A percentile compares a stretch with the other conserved stretches of the same genome.
Evolutionary conservation across 1,284 basidiomycete species (phyloP).

Genomic region (Apiotrichum mycotoxinovorans): DNA sequence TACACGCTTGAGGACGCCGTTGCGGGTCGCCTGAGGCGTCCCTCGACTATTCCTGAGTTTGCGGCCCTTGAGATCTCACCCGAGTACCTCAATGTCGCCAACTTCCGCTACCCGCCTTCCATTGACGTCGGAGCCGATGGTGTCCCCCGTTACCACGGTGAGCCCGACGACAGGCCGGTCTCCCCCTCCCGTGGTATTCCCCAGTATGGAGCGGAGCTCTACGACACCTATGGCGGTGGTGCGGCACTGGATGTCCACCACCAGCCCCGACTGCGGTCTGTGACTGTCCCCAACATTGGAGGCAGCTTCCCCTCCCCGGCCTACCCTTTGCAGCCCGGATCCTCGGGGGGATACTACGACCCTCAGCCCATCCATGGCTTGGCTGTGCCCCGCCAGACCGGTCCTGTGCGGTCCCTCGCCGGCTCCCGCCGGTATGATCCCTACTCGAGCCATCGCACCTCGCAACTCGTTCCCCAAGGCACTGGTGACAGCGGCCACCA

Average conservation of each 20-base stretch:
- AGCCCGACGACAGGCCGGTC: slow-evolving; percentile 19
- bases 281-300: slow-evolving; percentile 9
- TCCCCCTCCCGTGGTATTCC: slow-evolving; percentile 11
- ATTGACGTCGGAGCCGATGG: slow-evolving; percentile 80
- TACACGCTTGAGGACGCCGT: slow-evolving; percentile 91
- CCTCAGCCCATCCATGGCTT: slow-evolving; percentile 4
- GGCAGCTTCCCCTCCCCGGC: slow-evolving; percentile 1
- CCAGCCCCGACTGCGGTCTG: slow-evolving; percentile 13
- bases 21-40: slow-evolving; percentile 76
- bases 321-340: slow-evolving; percentile 11
- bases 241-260: slow-evolving; percentile 13
- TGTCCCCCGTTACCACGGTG: slow-evolving; percentile 63
- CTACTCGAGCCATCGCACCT: slow-evolving; percentile 4
- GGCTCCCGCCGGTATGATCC: slow-evolving; percentile 20
- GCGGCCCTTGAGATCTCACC: slow-evolving; percentile 79
- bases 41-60: slow-evolving; percentile 84
- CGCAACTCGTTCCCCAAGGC: not conserved
- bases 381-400: slow-evolving; percentile 3
- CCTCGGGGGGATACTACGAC: slow-evolving; percentile 14
- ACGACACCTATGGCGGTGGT: slow-evolving; percentile 12
- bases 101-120: slow-evolving; percentile 84
- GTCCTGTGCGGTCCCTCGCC: slow-evolving; percentile 9
- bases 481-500: slow-evolving; percentile 12
- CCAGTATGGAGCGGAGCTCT: slow-evolving; percentile 12
- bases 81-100: slow-evolving; percentile 83